phyloP scores from a whole-genome alignment of 768 basidiomycete genomes.

The Boletus sensibilis region DNA sequence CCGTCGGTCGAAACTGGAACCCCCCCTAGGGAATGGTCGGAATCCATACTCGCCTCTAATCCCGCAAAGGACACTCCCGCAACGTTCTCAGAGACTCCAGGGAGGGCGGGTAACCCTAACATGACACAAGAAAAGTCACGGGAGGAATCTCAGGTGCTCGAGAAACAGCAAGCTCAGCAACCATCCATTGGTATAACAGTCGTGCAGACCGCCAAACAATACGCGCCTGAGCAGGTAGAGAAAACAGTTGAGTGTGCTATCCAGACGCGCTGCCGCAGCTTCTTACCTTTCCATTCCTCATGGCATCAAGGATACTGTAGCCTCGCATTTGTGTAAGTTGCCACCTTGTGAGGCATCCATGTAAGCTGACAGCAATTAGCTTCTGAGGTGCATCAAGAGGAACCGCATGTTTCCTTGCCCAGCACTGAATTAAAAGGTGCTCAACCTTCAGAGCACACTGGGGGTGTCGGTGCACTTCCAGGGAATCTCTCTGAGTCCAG shows the following conservation, averaged over 20 bases:
- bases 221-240: neutral
- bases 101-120: neutral
- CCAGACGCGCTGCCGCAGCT: neutral
- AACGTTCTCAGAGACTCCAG: neutral
- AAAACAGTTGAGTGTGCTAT: neutral
- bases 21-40: conserved; percentile 19
- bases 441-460: conserved; percentile 31
- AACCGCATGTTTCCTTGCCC: conserved; percentile 31
- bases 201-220: conserved; percentile 3
- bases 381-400: neutral
- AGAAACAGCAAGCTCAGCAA: neutral
- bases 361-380: conserved; percentile 15
- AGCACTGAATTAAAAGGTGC: conserved; percentile 35
- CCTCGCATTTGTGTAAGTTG: conserved; percentile 14
- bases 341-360: neutral
- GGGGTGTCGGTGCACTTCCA: conserved; percentile 51
- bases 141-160: neutral
- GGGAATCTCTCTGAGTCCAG: conserved; percentile 44
- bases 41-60: conserved; percentile 18
- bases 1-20: conserved; percentile 16
- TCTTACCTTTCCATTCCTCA: conserved; percentile 4
- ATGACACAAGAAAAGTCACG: neutral
- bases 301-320: neutral
- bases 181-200: neutral
- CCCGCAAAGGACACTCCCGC: conserved; percentile 4